Evolutionary conservation across 2,329 filamentous ascomycete species (phyloP), one percentile per base, ranked within the genome.

Genomic region (Aspergillus costaricaensis): DNA sequence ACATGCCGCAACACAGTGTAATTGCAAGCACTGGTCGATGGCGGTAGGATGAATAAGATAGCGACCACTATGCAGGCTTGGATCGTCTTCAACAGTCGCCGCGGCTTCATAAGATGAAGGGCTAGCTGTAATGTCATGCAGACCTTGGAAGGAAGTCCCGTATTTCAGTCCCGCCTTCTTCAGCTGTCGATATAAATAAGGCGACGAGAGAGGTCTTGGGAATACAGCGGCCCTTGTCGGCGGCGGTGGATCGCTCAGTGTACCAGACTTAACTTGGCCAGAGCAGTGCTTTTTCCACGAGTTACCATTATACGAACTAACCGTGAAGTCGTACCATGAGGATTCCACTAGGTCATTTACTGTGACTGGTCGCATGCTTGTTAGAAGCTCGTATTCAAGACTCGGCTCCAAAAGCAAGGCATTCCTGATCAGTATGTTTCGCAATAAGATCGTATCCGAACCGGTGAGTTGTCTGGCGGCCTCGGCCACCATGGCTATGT

Each of bases 11-110:
- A 65, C 59, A 5, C 51, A 51, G 7, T 67, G 19, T 3, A 67
- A 27, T 25, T 66, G 66, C 4, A 66, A 48, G 30, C 63, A 62
- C 17, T 61, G 41, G 39, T 68, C 65, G 2, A 68, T 62, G 9
- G 47, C 39, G 1, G 55, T 58, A 2, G 65, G 63, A 57, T 67
- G 66, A 25, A 67, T 12, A 2, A 50, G 44, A 55, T 62, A 62
- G 7, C 48, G 12, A 21, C 27, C 44, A 9, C 32, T 36, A n/a
- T 58, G 36, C 1, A 30, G 23, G 2, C n/a, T 12, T 3, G 55
- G 57, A 6, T 17, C 19, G 4, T 44, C 43, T 1, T 32, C 32
- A 2, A 61, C 23, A 4, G 43, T 58, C 5, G 59, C 60, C 1
- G 32, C 12, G 3, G 64, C 65, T 7, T 39, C 21, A 10, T 14